phyloP scores from a whole-genome alignment of 495 filamentous ascomycete genomes.

The Penicillium crystallinum region DNA sequence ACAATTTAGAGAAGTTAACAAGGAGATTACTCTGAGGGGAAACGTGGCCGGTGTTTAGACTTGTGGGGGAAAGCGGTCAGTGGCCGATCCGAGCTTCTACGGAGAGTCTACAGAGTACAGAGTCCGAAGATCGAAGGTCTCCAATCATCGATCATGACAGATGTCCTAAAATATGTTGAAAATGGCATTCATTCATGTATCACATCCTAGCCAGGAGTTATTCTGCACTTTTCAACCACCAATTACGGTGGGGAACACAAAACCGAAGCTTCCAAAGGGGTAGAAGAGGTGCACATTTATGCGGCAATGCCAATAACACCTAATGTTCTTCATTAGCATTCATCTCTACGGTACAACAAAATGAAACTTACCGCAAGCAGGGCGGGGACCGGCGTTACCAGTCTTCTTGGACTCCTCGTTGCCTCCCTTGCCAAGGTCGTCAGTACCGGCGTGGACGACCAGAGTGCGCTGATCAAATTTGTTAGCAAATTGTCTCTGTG shows the following conservation, averaged over 20 bases:
- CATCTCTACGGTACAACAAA: neutral
- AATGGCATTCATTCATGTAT: slow-evolving; percentile 20
- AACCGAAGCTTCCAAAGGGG: slow-evolving; percentile 10
- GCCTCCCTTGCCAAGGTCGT: slow-evolving; percentile 87
- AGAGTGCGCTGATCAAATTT: slow-evolving; percentile 67
- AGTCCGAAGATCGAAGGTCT: neutral
- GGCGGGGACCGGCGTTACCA: slow-evolving; percentile 86
- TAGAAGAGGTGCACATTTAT: slow-evolving; percentile 26
- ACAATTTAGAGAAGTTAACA: slow-evolving; percentile 12
- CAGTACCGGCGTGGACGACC: slow-evolving; percentile 89
- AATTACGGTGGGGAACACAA: slow-evolving; percentile 10
- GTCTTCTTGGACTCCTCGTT: slow-evolving; percentile 95
- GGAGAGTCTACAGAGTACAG: neutral
- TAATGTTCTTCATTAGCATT: slow-evolving; percentile 21
- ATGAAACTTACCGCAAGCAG: slow-evolving; percentile 74
- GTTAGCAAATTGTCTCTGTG: neutral
- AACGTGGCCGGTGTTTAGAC: slow-evolving; percentile 26
- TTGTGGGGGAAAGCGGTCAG: slow-evolving; percentile 31
- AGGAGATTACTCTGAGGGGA: slow-evolving; percentile 17
- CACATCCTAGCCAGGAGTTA: slow-evolving; percentile 21
- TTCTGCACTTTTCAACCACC: slow-evolving; percentile 21
- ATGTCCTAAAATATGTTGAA: neutral
- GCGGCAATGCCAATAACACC: slow-evolving; percentile 85
- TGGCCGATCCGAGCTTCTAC: slow-evolving; percentile 8
- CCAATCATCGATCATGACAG: neutral